phyloP scores from a whole-genome alignment of 495 filamentous ascomycete species.

The Penicillium riverlandense region DNA sequence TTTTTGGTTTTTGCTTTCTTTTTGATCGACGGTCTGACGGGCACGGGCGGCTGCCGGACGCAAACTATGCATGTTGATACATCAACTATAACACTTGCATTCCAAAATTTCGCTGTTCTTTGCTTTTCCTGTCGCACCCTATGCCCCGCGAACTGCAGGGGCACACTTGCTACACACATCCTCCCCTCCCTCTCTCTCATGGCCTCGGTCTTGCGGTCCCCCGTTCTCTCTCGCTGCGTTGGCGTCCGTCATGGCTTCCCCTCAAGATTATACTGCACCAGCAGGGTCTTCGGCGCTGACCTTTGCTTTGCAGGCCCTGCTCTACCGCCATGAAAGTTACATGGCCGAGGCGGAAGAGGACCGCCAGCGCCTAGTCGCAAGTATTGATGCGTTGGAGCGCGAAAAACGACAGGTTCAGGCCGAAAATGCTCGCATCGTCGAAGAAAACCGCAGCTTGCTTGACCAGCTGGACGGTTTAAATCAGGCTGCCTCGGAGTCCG shows the following conservation, averaged over 20 bases:
- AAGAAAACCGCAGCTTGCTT: conserved; percentile 72
- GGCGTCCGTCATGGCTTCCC: conserved; percentile 33
- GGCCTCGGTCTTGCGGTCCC: conserved; percentile 13
- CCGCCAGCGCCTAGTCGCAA: conserved; percentile 57
- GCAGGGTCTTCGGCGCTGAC: conserved; percentile 49
- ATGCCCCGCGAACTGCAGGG: neutral
- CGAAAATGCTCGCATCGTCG: conserved; percentile 62
- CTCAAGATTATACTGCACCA: conserved; percentile 11
- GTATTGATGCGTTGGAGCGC: conserved; percentile 67
- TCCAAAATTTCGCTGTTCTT: conserved; percentile 1
- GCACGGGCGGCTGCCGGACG: neutral
- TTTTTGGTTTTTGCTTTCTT: neutral
- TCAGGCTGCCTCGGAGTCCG: conserved; percentile 62
- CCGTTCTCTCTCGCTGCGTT: conserved; percentile 25
- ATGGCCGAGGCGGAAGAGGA: conserved; percentile 85
- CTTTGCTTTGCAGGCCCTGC: conserved; percentile 75
- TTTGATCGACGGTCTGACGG: conserved; percentile 1
- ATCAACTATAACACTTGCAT: conserved; percentile 12
- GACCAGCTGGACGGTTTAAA: conserved; percentile 81
- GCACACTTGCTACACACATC: neutral
- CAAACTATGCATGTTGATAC: conserved; percentile 17
- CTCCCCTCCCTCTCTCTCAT: conserved; percentile 1
- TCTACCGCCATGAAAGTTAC: conserved; percentile 87
- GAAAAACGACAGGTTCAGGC: conserved; percentile 70
- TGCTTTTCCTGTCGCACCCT: conserved; percentile 1